Base-by-base conservation (phyloP, 192 early-diverging fungal species). In the Chytriomyces sp. region DNA sequence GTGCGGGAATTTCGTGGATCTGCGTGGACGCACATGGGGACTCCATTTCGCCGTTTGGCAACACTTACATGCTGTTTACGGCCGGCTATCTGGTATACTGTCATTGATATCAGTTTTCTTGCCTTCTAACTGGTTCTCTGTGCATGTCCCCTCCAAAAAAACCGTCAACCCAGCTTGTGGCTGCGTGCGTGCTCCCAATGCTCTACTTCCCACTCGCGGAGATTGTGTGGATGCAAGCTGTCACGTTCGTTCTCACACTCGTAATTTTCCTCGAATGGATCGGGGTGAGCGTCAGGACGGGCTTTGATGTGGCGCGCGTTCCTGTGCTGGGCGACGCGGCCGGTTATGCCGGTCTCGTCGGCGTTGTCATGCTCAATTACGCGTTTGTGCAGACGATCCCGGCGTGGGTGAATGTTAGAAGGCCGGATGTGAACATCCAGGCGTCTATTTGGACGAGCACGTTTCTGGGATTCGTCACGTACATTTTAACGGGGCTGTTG, bases 351-450 rank as follows among this genome's bases (percentile, higher is more conserved):
- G 59, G 63, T 10, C 70, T 83, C 4, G 64, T 77, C 12, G 81
- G 81, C 22, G 75, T 78, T 2, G 69, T 83, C 34, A 83, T 83
- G 77, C 60, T 83, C 36, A 83, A 84, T 67, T 68, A 82, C 33
- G 82, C 81, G 3, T 77, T 83, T 57, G 69, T 69, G 1, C 64
- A 69, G 19, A 68, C 75, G 3, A 69, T 83, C 4, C 81, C 81
- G 10, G 63, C 72, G 31, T 83, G 81, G 81, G 81, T 83, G 17
- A 83, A 83, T 56, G 55, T 82, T 5, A 78, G 84, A 32, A 33
- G 58, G 39, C 82, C 67, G 8, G 82, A 84, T 74, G 82, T 83
- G 14, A 83, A 74, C 62, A 80, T 84, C 12, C 81, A 83, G 62
- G 58, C 59, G 36, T 72, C 79, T 0, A 69, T 83, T n/a, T 83